Percentiles rank a stretch among this genome's conserved stretches.
Evolutionary conservation across 306 rosid genomes (phyloP).

Genomic region (Urtica urens): DNA sequence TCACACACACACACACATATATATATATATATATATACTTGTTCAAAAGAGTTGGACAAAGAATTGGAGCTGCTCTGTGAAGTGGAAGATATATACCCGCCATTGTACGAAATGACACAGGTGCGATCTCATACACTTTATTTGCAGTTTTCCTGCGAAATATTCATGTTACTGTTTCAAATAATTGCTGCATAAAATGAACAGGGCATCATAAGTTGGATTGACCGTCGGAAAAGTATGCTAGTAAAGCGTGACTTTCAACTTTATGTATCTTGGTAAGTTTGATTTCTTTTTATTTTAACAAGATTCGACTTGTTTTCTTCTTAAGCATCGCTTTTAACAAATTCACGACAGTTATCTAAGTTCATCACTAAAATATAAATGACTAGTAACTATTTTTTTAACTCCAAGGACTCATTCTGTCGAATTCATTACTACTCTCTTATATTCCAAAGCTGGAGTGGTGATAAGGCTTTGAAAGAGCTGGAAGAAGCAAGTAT

Average conservation of each 20-base stretch:
- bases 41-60: conserved; percentile 54
- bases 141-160: conserved; percentile 9
- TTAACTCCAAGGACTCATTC: too few relatives aligned
- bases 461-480: conserved; percentile 70
- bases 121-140: conserved; percentile 26
- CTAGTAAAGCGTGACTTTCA: conserved; percentile 80
- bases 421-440: conserved; percentile 2
- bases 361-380: too few relatives aligned
- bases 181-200: conserved; percentile 13
- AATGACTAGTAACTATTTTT: too few relatives aligned
- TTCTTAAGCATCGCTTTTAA: too few relatives aligned
- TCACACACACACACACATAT: too few relatives aligned
- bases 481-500: conserved; percentile 90
- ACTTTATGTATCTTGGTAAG: conserved; percentile 75
- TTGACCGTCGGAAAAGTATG: conserved; percentile 44
- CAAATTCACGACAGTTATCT: too few relatives aligned
- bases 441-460: conserved; percentile 54
- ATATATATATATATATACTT: too few relatives aligned
- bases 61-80: conserved; percentile 66
- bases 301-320: too few relatives aligned
- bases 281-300: not conserved
- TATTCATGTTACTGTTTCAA: conserved; percentile 3
- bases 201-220: conserved; percentile 88
- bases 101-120: conserved; percentile 81
- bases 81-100: conserved; percentile 54